These are phyloP conservation scores for Populus hybrid DNA, from an alignment of 441 rosid genomes.

Conservation along the genomic window DNA sequence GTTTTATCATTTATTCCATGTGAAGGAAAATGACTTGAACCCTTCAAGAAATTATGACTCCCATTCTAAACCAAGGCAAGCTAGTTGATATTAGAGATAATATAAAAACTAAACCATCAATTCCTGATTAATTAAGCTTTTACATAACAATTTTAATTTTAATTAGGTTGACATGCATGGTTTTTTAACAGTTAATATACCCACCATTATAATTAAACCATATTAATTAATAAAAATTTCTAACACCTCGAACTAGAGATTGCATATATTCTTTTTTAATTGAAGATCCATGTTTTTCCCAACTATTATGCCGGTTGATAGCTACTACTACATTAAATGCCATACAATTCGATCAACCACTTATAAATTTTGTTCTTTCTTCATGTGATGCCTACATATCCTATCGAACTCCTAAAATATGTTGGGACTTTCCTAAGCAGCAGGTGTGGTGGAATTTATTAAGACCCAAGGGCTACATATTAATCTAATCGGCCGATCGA, in stretches of 20 bases:
- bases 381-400: constrained; percentile 6
- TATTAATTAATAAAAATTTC: too few relatives aligned
- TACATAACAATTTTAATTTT: too few relatives aligned
- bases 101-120: too few relatives aligned
- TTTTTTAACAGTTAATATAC: not conserved
- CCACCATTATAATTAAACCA: not conserved
- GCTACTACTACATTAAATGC: not conserved
- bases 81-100: not conserved
- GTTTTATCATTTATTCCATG: too few relatives aligned
- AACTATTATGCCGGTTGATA: constrained; percentile 1
- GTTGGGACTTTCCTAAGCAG: not conserved
- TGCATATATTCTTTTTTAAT: not conserved
- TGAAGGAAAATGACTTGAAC: too few relatives aligned
- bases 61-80: not conserved
- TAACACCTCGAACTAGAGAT: not conserved
- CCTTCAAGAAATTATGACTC: too few relatives aligned
- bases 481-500: not conserved
- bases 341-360: not conserved
- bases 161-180: too few relatives aligned
- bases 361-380: not conserved
- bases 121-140: too few relatives aligned
- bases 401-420: not conserved
- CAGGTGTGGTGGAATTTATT: not conserved
- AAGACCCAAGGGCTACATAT: too few relatives aligned
- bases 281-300: not conserved